These are phyloP conservation scores for Sporothrix mexicana DNA, from an alignment of 2,329 filamentous ascomycete species.

Conservation along the genomic window DNA sequence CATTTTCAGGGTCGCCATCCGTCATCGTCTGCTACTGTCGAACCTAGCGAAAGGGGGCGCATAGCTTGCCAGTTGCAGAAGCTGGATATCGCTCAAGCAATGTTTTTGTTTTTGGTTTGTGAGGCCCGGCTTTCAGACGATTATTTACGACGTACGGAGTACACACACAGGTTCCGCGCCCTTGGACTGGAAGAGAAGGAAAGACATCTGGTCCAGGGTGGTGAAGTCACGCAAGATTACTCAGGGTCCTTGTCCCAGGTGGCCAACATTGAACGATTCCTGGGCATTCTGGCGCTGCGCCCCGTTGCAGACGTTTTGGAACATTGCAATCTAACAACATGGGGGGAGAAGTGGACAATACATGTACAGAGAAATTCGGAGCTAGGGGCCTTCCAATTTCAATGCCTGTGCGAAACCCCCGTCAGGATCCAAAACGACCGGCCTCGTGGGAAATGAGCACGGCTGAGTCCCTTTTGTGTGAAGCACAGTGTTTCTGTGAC, in stretches of 20 bases:
- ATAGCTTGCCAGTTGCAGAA: slow-evolving; percentile 8
- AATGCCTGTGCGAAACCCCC: slow-evolving; percentile 24
- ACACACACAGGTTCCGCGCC: not conserved
- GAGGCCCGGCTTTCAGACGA: not conserved
- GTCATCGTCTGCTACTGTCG: not conserved
- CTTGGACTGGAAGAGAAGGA: not conserved
- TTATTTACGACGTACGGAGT: not conserved
- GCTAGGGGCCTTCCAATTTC: slow-evolving; percentile 22
- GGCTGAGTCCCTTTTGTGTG: not conserved
- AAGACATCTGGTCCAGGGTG: not conserved
- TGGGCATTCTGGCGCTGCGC: slow-evolving; percentile 16
- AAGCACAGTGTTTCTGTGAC: slow-evolving; percentile 10
- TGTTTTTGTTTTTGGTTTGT: too few relatives aligned
- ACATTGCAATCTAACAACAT: not conserved
- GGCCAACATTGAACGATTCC: slow-evolving; percentile 15
- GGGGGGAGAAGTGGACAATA: not conserved
- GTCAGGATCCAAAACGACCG: slow-evolving; percentile 17
- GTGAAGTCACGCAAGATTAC: slow-evolving; percentile 15
- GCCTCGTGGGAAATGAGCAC: slow-evolving; percentile 28
- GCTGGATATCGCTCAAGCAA: not conserved
- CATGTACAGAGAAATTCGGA: not conserved
- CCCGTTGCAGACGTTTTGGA: slow-evolving; percentile 22
- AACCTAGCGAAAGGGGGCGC: not conserved
- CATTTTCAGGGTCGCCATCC: not conserved
- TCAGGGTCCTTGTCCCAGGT: slow-evolving; percentile 7